Evolutionary conservation across 345 rosid genomes (phyloP).

Genomic region (Pugionium dolabratum): DNA sequence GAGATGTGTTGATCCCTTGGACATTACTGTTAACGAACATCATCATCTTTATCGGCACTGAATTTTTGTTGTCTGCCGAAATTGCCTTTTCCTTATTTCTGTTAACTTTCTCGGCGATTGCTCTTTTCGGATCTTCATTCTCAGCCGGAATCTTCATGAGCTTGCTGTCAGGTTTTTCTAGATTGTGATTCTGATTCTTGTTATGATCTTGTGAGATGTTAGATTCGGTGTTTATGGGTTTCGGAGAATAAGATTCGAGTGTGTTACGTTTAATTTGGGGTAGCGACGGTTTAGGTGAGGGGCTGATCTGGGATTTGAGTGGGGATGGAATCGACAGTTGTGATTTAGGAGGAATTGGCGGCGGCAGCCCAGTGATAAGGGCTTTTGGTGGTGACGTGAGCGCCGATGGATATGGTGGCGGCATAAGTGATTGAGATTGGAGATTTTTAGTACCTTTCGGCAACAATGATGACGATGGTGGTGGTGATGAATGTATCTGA

Average conservation of each 20-base stretch:
- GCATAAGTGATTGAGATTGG: background rate
- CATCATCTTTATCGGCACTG: slow-evolving; percentile 5
- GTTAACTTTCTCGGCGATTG: background rate
- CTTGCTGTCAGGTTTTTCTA: background rate
- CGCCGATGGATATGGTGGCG: background rate
- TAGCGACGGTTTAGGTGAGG: background rate
- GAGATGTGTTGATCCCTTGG: slow-evolving; percentile 38
- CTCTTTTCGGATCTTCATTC: background rate
- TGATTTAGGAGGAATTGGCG: background rate
- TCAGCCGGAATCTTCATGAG: slow-evolving; percentile 1
- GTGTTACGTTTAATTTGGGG: background rate
- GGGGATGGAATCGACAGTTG: background rate
- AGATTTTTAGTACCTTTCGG: slow-evolving; percentile 13
- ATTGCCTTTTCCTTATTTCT: background rate
- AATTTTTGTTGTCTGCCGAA: slow-evolving; percentile 1
- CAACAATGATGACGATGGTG: background rate
- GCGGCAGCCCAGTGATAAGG: background rate
- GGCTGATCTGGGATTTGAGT: background rate
- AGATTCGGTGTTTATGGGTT: slow-evolving; percentile 1
- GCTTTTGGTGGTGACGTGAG: background rate
- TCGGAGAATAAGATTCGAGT: slow-evolving; percentile 5
- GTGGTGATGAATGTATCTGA: slow-evolving; percentile 17
- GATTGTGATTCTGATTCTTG: background rate
- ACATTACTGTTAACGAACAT: slow-evolving; percentile 38
- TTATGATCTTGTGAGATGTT: background rate